Evolutionary conservation across 805 yeast species (phyloP).

Genomic region (Candida ponderosae): DNA sequence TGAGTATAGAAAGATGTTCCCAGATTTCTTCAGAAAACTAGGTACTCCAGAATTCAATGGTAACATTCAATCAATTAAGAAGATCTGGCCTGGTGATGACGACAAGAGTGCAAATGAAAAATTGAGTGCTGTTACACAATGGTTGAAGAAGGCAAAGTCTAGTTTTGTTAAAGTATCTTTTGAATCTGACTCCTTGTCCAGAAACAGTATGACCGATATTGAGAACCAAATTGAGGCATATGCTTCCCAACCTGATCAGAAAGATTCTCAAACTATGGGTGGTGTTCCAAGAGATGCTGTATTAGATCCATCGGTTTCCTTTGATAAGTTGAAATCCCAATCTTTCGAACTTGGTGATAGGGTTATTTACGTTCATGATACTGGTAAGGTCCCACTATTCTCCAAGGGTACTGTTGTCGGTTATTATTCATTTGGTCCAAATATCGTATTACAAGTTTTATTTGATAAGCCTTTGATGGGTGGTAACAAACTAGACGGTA

Average conservation of each 20-base stretch:
- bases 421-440: slow-evolving; percentile 50
- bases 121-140: slow-evolving; percentile 23
- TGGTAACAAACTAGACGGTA: slow-evolving; percentile 77
- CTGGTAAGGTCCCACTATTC: slow-evolving; percentile 85
- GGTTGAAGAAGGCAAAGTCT: slow-evolving; percentile 43
- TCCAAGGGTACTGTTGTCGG: slow-evolving; percentile 87
- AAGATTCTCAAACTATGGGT: slow-evolving; percentile 49
- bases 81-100: slow-evolving; percentile 28
- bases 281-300: slow-evolving; percentile 84
- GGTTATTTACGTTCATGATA: slow-evolving; percentile 72
- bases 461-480: slow-evolving; percentile 81
- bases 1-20: slow-evolving; percentile 56
- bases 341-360: slow-evolving; percentile 83
- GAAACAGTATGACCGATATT: slow-evolving; percentile 53
- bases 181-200: slow-evolving; percentile 72
- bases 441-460: slow-evolving; percentile 58
- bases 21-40: slow-evolving; percentile 40
- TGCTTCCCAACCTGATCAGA: slow-evolving; percentile 34
- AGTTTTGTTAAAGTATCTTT: slow-evolving; percentile 58
- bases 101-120: slow-evolving; percentile 17
- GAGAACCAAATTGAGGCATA: slow-evolving; percentile 51
- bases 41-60: slow-evolving; percentile 8
- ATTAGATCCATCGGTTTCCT: slow-evolving; percentile 66
- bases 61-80: slow-evolving; percentile 21
- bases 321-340: slow-evolving; percentile 66